These are phyloP conservation scores for Cordyceps fumosorosea DNA, from an alignment of 2,329 filamentous ascomycete genomes.

Conservation along the genomic window DNA sequence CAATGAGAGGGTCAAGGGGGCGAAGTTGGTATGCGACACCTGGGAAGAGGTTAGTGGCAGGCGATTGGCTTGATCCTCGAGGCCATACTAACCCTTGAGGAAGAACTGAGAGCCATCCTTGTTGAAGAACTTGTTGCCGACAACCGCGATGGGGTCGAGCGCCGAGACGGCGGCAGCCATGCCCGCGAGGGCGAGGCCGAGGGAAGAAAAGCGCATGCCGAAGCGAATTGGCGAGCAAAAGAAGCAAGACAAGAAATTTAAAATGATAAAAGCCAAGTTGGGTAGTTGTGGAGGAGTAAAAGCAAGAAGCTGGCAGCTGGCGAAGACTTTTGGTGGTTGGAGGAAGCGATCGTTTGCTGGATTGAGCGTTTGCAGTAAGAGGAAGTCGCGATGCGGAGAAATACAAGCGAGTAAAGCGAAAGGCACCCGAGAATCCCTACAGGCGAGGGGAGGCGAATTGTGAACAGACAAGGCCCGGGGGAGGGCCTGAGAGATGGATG, in stretches of 20 bases:
- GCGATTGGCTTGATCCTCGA: background rate
- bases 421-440: background rate
- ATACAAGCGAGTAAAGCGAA: background rate
- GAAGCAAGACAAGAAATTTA: background rate
- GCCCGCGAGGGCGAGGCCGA: constrained; percentile 29
- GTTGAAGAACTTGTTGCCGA: constrained; percentile 81
- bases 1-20: constrained; percentile 65
- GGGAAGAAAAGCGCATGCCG: constrained; percentile 33
- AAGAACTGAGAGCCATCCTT: constrained; percentile 76
- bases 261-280: background rate
- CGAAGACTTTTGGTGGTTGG: background rate
- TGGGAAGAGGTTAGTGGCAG: constrained; percentile 24
- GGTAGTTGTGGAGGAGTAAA: background rate
- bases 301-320: background rate
- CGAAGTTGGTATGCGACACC: constrained; percentile 66
- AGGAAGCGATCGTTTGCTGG: background rate
- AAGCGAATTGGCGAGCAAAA: background rate
- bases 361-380: background rate
- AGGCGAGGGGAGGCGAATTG: background rate
- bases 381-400: constrained; percentile 6
- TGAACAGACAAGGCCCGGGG: background rate
- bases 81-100: constrained; percentile 58
- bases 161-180: constrained; percentile 29
- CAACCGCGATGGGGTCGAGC: constrained; percentile 43
- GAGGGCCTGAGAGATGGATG: background rate